Percentiles rank a stretch among this genome's conserved stretches.
These are phyloP conservation scores for Xylaria telfairii DNA, from an alignment of 495 filamentous ascomycete species.

Conservation along the genomic window DNA sequence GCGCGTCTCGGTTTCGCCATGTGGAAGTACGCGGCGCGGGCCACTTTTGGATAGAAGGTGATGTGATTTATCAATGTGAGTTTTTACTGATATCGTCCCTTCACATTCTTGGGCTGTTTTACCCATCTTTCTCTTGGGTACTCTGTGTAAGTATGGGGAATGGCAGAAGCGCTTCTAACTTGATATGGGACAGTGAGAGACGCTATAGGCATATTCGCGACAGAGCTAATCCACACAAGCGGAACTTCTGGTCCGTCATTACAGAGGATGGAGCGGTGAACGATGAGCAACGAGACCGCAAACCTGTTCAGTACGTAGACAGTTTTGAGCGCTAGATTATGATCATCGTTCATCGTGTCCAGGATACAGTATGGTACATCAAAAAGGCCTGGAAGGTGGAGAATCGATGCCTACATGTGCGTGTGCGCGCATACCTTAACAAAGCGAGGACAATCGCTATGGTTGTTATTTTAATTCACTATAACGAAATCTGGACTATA, in stretches of 20 bases:
- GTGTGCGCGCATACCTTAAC: not conserved
- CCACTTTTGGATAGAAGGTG: conserved; percentile 82
- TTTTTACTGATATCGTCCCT: conserved; percentile 54
- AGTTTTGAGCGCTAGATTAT: not conserved
- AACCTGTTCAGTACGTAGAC: too few species aligned
- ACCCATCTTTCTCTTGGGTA: not conserved
- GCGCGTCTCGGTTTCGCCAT: conserved; percentile 52
- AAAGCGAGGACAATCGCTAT: not conserved
- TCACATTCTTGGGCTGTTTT: not conserved
- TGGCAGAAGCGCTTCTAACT: not conserved
- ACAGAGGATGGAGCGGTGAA: not conserved
- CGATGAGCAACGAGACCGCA: not conserved
- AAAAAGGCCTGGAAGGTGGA: too few species aligned
- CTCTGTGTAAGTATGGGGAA: not conserved
- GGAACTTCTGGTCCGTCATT: not conserved
- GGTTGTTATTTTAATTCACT: not conserved
- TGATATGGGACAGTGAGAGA: conserved; percentile 17
- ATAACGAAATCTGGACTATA: too few species aligned
- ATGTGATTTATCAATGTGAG: conserved; percentile 53
- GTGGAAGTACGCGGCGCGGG: conserved; percentile 72
- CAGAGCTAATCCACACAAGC: not conserved
- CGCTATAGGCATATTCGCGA: conserved; percentile 16
- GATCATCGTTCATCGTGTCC: not conserved
- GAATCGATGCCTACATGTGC: not conserved
- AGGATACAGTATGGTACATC: too few species aligned